Evolutionary conservation across 805 yeast genomes (phyloP).

Genomic region (Pichia thaimueangensis): DNA sequence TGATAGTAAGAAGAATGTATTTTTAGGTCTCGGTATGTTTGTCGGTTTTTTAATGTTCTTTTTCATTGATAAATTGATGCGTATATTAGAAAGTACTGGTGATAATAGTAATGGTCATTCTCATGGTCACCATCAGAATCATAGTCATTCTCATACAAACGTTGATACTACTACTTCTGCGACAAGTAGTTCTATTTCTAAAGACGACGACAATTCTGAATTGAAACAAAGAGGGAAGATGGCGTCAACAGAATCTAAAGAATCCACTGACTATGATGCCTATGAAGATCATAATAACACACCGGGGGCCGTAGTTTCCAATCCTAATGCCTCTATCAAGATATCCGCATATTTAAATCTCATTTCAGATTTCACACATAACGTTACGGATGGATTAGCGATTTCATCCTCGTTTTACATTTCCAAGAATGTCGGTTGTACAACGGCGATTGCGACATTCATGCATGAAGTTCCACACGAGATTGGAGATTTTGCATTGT

Average conservation of each 20-base stretch:
- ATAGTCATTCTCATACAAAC: slow-evolving; percentile 3
- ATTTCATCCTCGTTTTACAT: slow-evolving; percentile 64
- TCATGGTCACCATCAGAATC: slow-evolving; percentile 26
- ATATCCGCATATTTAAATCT: slow-evolving; percentile 56
- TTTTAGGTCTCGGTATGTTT: slow-evolving; percentile 50
- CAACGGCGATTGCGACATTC: slow-evolving; percentile 64
- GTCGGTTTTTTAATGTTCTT: slow-evolving; percentile 57
- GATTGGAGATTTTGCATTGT: slow-evolving; percentile 70
- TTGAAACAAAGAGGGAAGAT: slow-evolving; percentile 17
- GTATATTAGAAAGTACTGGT: slow-evolving; percentile 40
- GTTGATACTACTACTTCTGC: neutral
- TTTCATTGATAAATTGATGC: slow-evolving; percentile 52
- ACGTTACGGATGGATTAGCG: slow-evolving; percentile 73
- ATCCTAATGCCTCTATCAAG: slow-evolving; percentile 3
- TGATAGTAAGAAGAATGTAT: slow-evolving; percentile 42
- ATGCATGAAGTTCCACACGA: slow-evolving; percentile 81
- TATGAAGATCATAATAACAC: slow-evolving; percentile 16
- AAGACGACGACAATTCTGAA: slow-evolving; percentile 9
- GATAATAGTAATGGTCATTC: slow-evolving; percentile 34
- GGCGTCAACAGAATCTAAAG: neutral
- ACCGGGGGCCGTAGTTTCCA: slow-evolving; percentile 20
- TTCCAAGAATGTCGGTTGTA: slow-evolving; percentile 53
- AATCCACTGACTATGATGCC: slow-evolving; percentile 12
- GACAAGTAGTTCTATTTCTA: slow-evolving; percentile 15
- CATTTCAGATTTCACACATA: slow-evolving; percentile 67